phyloP scores from a whole-genome alignment of 1,139 yeast genomes.

The Suhomyces yuchorum region DNA sequence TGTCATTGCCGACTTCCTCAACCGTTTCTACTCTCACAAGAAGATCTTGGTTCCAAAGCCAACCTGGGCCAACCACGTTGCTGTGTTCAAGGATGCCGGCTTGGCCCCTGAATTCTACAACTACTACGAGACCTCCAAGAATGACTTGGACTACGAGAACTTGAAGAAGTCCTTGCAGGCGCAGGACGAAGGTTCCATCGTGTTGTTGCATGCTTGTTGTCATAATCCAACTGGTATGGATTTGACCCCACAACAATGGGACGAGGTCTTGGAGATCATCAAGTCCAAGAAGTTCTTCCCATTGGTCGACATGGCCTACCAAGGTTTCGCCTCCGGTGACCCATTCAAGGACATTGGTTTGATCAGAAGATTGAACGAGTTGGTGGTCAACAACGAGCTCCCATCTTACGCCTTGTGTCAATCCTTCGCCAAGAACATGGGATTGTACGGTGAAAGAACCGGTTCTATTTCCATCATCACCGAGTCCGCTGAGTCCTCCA shows the following conservation, averaged over 20 bases:
- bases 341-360: constrained; percentile 50
- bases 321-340: constrained; percentile 85
- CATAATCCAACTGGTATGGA: constrained; percentile 97
- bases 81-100: constrained; percentile 57
- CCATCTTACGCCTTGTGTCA: constrained; percentile 73
- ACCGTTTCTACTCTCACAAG: constrained; percentile 46
- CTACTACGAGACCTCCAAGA: constrained; percentile 56
- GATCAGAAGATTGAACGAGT: constrained; percentile 52
- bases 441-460: constrained; percentile 92
- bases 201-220: constrained; percentile 89
- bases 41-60: constrained; percentile 65
- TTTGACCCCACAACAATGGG: constrained; percentile 81
- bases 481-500: constrained; percentile 44
- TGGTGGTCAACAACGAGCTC: constrained; percentile 48
- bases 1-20: constrained; percentile 56
- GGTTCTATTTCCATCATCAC: constrained; percentile 79
- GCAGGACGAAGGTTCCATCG: constrained; percentile 58
- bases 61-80: constrained; percentile 76
- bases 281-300: constrained; percentile 62
- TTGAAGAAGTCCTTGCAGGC: constrained; percentile 44
- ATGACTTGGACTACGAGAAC: constrained; percentile 55
- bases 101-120: constrained; percentile 42
- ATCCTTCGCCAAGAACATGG: constrained; percentile 97
- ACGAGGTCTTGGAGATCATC: constrained; percentile 61
- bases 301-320: constrained; percentile 89